These are phyloP conservation scores for Verticillium tricorpus DNA, from an alignment of 2,329 filamentous ascomycete species.

Conservation along the genomic window DNA sequence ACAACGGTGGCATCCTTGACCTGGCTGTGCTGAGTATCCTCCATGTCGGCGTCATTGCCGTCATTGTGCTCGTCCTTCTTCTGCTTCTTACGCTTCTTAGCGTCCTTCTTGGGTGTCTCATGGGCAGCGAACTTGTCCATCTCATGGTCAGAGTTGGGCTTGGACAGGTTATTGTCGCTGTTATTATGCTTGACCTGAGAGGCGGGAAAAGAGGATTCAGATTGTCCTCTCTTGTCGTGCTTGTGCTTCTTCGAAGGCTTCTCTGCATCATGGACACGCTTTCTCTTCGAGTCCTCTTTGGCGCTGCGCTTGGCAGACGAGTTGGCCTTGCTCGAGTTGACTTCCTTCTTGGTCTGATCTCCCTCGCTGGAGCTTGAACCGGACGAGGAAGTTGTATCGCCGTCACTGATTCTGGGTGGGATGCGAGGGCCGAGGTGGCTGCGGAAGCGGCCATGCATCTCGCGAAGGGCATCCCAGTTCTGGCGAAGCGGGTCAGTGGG, in stretches of 20 bases:
- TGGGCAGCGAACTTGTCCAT: neutral
- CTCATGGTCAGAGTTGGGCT: neutral
- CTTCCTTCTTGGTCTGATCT: neutral
- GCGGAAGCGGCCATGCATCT: neutral
- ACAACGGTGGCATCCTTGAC: neutral
- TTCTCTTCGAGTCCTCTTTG: neutral
- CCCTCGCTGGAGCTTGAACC: neutral
- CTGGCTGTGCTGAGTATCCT: neutral
- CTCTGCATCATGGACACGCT: neutral
- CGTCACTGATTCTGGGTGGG: neutral
- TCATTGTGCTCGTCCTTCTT: neutral
- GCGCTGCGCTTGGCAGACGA: neutral
- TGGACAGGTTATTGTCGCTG: neutral
- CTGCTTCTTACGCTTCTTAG: neutral
- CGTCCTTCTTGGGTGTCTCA: neutral
- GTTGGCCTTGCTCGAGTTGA: neutral
- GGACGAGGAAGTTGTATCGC: neutral
- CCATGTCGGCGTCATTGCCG: neutral
- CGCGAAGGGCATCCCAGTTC: neutral
- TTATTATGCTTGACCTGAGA: neutral
- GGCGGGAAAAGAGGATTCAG: neutral
- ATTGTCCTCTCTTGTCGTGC: neutral
- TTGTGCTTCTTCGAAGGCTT: neutral
- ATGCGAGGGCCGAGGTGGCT: neutral
- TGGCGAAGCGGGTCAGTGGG: neutral